Evolutionary conservation across 78 protist species (phyloP), one percentile per base, ranked within the genome.

Genomic region (Chrysochromulina parva): DNA sequence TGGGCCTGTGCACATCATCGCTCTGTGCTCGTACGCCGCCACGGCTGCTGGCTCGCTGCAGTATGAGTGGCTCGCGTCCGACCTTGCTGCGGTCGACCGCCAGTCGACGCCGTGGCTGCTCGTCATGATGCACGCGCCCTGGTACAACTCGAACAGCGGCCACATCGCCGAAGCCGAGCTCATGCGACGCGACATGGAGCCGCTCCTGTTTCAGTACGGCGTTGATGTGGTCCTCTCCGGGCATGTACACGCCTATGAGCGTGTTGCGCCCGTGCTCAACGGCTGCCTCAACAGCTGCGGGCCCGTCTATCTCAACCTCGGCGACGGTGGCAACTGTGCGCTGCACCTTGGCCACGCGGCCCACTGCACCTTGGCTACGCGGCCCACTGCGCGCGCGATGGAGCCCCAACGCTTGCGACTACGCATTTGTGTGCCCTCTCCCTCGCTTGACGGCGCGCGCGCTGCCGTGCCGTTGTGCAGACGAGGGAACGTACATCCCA

Each of bases 181-280:
- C 47, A 88, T 88, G 90, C 76, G 90, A 48, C 54, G 1, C 11
- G 38, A 20, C 58, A 65, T 81, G 59, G 93, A 90, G 76, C 22
- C 17, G 17, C 67, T 90, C 14, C 65, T 90, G 17, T 6, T 0
- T 52, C 16, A 78, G 54, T 3, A 6, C 19, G 69, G 88, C 54
- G 81, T 84, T 47, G 93, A 90, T 54, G 9, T 90, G 0, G 55
- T 90, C n/a, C 89, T 90, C 53, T 13, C 53, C 6, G 93, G 93
- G 28, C 93, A 90, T 54, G 93, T 84, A 5, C 93, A 90, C 76
- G 93, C 93, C 16, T 90, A 81, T 54, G 93, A 90, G 74, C 82
- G 93, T 4, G 82, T 60, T 11, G 85, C 14, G 1, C 90, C 93
- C 9, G 13, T 26, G 50, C 14, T 14, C 53, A 14, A 53, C 50